A percentile compares a stretch with the other conserved stretches of the same genome.
Evolutionary conservation across 495 filamentous ascomycete species (phyloP).

Genomic region (Penicillium flavigenum): DNA sequence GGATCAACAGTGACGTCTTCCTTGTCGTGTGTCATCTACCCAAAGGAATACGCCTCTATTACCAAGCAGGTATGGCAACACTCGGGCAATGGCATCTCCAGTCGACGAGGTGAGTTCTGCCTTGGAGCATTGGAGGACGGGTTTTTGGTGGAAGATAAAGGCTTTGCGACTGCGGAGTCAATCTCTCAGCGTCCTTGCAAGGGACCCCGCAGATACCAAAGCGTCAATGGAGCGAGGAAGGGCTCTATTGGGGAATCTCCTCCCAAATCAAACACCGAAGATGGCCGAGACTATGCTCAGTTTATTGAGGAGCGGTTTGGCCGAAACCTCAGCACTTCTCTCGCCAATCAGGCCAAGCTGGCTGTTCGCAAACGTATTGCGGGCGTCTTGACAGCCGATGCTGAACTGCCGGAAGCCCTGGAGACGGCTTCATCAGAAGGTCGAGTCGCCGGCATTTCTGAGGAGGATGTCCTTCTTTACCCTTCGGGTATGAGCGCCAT

Average conservation of each 20-base stretch:
- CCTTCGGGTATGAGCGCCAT: slow-evolving; percentile 94
- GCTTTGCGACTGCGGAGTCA: slow-evolving; percentile 26
- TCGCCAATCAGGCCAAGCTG: slow-evolving; percentile 77
- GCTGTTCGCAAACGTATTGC: slow-evolving; percentile 87
- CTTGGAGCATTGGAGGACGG: slow-evolving; percentile 69
- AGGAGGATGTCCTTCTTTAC: slow-evolving; percentile 86
- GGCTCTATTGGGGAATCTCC: slow-evolving; percentile 9
- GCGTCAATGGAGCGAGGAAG: slow-evolving; percentile 30
- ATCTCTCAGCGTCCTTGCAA: slow-evolving; percentile 51
- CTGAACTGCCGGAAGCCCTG: slow-evolving; percentile 65
- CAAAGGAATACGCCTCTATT: slow-evolving; percentile 58
- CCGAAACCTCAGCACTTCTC: slow-evolving; percentile 76
- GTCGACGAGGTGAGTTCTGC: slow-evolving; percentile 88
- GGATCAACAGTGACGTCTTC: slow-evolving; percentile 43
- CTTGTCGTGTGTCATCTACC: slow-evolving; percentile 74
- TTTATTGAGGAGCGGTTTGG: slow-evolving; percentile 97
- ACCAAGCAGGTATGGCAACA: slow-evolving; percentile 97
- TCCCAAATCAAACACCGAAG: slow-evolving; percentile 29
- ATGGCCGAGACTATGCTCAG: slow-evolving; percentile 65
- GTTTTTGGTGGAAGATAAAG: slow-evolving; percentile 57
- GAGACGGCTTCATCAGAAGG: slow-evolving; percentile 42
- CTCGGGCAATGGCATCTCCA: slow-evolving; percentile 90
- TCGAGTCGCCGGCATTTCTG: slow-evolving; percentile 69
- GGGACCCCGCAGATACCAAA: slow-evolving; percentile 72
- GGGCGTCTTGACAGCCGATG: slow-evolving; percentile 73